Evolutionary conservation across 1,284 basidiomycete species (phyloP), one percentile per base, ranked within the genome.

Genomic region (Sanghuangporus baumii): DNA sequence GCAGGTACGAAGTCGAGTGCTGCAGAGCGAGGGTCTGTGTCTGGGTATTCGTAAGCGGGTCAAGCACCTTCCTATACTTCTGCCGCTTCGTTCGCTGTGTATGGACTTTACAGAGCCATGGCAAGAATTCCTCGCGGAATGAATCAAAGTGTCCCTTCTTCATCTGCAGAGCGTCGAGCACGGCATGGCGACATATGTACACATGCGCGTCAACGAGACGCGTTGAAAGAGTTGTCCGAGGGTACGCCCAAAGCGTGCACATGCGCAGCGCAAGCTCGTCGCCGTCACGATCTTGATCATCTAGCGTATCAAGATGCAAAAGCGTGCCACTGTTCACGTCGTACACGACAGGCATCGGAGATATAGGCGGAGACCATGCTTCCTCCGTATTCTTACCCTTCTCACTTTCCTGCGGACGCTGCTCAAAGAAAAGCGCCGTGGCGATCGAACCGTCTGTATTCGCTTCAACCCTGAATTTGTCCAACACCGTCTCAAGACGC

Each of bases 51-150:
- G 76, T 71, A 7, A 71, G 69, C 2, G 80, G 73, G 55, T 73
- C 76, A 26, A 84, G 71, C 16, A 79, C 82, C 83, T 59, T 38
- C 34, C 76, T 80, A 67, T 89, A 89, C 74, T 85, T 88, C 52
- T 73, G 74, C 64, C 78, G 77, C 68, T 84, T 86, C 7, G 79
- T 77, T 9, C 77, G 75, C 61, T 88, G 86, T 68, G 93, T 94
- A 65, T 91, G 89, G 6, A 91, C 78, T 72, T 93, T 94, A 75
- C 92, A 89, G 51, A 96, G 72, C 91, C 93, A 96, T 0, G 94
- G 94, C 6, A 96, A 74, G 69, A 96, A 91, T 67, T 96, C 93
- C 72, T 95, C 91, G 59, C 88, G 79, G 63, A 96, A 80, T 12
- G 91, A 94, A 57, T 91, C 87, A 47, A 94, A 79, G 66, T 86